A percentile compares a stretch with the other conserved stretches of the same genome.
Conservation (phyloP, 2,329 filamentous ascomycete species). For the Neurospora sp. region DNA sequence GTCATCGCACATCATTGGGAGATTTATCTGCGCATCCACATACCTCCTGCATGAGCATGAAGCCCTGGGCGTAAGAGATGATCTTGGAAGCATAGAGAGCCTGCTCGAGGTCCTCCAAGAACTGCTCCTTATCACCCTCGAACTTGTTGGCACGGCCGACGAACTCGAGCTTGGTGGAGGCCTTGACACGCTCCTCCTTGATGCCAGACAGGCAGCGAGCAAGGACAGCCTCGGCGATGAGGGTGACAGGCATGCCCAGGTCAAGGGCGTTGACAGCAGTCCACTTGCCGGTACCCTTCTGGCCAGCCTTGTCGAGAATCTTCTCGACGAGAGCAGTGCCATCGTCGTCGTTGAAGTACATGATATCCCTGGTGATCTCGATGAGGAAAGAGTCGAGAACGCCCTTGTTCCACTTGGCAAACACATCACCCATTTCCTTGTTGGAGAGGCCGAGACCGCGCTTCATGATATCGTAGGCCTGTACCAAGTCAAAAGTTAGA, state of each 20-base stretch:
- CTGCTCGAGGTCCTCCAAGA: constrained; percentile 96
- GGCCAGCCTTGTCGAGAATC: constrained; percentile 95
- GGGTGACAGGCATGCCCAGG: constrained; percentile 94
- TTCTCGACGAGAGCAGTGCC: constrained; percentile 89
- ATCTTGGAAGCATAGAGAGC: constrained; percentile 99
- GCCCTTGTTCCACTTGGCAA: constrained; percentile 96
- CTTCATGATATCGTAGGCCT: constrained; percentile 99
- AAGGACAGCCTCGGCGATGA: constrained; percentile 96
- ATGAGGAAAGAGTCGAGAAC: constrained; percentile 98
- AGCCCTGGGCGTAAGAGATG: constrained; percentile 98
- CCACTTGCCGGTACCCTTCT: constrained; percentile 99
- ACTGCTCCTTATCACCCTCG: constrained; percentile 81
- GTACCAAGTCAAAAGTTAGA: constrained; percentile 3
- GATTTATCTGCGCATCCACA: constrained; percentile 23
- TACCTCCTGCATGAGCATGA: constrained; percentile 99
- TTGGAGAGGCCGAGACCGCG: constrained; percentile 78
- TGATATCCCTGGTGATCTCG: constrained; percentile 96
- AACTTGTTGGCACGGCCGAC: constrained; percentile 70
- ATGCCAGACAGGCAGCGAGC: constrained; percentile 87
- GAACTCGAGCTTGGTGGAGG: constrained; percentile 64
- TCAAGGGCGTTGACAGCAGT: constrained; percentile 98
- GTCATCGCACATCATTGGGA: constrained; percentile 4
- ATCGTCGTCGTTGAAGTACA: constrained; percentile 97
- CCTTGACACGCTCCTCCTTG: constrained; percentile 84
- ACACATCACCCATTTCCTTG: constrained; percentile 94